These are phyloP conservation scores for Hypomontagnella submonticulosa DNA, from an alignment of 495 filamentous ascomycete genomes.

Conservation along the genomic window DNA sequence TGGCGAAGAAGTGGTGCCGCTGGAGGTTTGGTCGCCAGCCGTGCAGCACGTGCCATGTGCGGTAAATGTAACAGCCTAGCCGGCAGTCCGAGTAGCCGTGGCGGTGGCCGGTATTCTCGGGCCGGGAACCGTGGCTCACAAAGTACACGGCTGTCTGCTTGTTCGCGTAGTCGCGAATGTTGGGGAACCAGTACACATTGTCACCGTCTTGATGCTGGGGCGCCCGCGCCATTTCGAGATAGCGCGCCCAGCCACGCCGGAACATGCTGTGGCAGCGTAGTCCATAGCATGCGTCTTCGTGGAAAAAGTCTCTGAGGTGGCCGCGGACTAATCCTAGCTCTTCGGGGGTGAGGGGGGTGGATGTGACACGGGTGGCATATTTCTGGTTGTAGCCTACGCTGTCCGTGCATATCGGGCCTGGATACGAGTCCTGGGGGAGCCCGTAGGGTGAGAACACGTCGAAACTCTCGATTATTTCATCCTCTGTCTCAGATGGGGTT, in stretches of 20 bases:
- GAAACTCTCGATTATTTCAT: conserved; percentile 1
- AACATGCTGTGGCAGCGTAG: conserved; percentile 26
- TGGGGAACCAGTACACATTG: conserved; percentile 1
- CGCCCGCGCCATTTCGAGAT: conserved; percentile 27
- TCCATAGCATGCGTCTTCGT: conserved; percentile 18
- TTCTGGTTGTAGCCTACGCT: conserved; percentile 28
- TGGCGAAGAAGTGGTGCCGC: conserved; percentile 38
- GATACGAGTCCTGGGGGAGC: conserved; percentile 15
- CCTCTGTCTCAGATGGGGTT: conserved; percentile 5
- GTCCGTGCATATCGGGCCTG: conserved; percentile 13
- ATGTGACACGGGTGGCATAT: conserved; percentile 33
- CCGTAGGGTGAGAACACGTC: conserved; percentile 19
- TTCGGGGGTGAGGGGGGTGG: conserved; percentile 31
- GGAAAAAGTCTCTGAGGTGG: conserved; percentile 38
- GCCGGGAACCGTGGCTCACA: conserved; percentile 18
- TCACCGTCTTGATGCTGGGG: conserved; percentile 24
- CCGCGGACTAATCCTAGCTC: conserved; percentile 34
- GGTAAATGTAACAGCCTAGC: conserved; percentile 38
- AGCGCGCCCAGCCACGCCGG: conserved; percentile 29
- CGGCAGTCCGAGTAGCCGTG: conserved; percentile 34
- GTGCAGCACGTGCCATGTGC: conserved; percentile 30
- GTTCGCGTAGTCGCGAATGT: conserved; percentile 30
- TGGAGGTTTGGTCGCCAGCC: conserved; percentile 38
- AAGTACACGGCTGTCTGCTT: conserved; percentile 42
- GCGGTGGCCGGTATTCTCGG: conserved; percentile 19